These are phyloP conservation scores for Russula lepida DNA, from an alignment of 768 basidiomycete genomes.

Conservation along the genomic window DNA sequence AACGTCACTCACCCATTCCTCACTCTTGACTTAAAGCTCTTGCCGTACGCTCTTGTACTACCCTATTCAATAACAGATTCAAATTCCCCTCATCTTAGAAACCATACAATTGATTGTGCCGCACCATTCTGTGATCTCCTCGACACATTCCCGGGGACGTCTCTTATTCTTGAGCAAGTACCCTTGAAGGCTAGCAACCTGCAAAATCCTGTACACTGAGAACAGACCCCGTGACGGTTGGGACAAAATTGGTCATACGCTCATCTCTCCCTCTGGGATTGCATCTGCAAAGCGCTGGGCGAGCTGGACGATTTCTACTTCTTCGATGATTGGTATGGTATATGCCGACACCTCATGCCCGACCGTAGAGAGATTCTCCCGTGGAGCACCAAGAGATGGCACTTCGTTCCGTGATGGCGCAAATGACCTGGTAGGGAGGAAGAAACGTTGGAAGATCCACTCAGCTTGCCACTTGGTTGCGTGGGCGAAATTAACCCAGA, in stretches of 20 bases:
- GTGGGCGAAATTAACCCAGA: slow-evolving; percentile 90
- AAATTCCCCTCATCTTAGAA: slow-evolving; percentile 5
- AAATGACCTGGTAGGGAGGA: slow-evolving; percentile 49
- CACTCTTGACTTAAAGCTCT: slow-evolving; percentile 13
- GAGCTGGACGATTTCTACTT: slow-evolving; percentile 64
- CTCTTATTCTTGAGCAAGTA: slow-evolving; percentile 86
- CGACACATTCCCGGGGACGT: slow-evolving; percentile 74
- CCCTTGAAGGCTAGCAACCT: slow-evolving; percentile 81
- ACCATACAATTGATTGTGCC: slow-evolving; percentile 9
- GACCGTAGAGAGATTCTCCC: slow-evolving; percentile 59
- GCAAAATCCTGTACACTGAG: background rate
- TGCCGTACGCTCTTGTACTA: slow-evolving; percentile 71
- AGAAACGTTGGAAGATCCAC: slow-evolving; percentile 89
- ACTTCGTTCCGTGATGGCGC: background rate
- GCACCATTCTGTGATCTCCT: slow-evolving; percentile 68
- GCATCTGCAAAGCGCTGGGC: slow-evolving; percentile 76
- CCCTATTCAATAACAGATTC: slow-evolving; percentile 27
- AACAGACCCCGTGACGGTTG: background rate
- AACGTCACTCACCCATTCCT: slow-evolving; percentile 32
- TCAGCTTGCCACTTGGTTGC: slow-evolving; percentile 90
- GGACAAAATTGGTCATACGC: slow-evolving; percentile 42
- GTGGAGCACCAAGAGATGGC: slow-evolving; percentile 37
- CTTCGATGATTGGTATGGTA: slow-evolving; percentile 59
- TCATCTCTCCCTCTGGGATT: slow-evolving; percentile 82
- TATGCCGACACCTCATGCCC: slow-evolving; percentile 51